These are phyloP conservation scores for Mycena citricolor DNA, from an alignment of 1,284 basidiomycete species.

Conservation along the genomic window DNA sequence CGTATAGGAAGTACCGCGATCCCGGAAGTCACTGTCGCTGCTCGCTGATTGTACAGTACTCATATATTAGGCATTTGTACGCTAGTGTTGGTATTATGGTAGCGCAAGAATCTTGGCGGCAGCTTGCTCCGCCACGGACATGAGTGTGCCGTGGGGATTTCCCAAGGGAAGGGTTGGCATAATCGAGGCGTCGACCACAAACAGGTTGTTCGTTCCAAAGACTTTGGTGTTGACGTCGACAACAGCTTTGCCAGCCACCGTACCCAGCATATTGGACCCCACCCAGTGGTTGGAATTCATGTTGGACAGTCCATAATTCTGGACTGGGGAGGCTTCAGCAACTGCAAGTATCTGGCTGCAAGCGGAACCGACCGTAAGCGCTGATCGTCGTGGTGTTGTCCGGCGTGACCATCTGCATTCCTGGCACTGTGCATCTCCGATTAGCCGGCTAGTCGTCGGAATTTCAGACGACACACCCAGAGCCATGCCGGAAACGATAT, in stretches of 20 bases:
- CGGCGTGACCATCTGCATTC: slow-evolving; percentile 56
- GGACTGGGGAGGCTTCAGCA: slow-evolving; percentile 1
- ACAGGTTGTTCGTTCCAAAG: slow-evolving; percentile 54
- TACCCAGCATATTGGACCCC: slow-evolving; percentile 51
- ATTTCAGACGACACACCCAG: too few species aligned
- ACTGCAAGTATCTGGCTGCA: neutral
- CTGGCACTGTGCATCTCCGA: slow-evolving; percentile 42
- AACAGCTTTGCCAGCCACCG: slow-evolving; percentile 32
- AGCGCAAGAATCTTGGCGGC: slow-evolving; percentile 20
- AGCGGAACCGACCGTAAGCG: slow-evolving; percentile 43
- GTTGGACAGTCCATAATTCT: slow-evolving; percentile 2
- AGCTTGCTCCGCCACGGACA: slow-evolving; percentile 21
- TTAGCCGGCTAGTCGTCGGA: too few species aligned
- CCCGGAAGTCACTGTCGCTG: neutral
- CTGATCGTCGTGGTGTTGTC: slow-evolving; percentile 54
- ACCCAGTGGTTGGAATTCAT: slow-evolving; percentile 52
- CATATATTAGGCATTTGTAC: slow-evolving; percentile 1
- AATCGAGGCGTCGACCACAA: slow-evolving; percentile 18
- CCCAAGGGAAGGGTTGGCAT: slow-evolving; percentile 20
- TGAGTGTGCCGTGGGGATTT: slow-evolving; percentile 16
- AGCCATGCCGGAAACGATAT: slow-evolving; percentile 34
- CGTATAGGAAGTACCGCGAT: slow-evolving; percentile 14
- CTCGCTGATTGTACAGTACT: neutral
- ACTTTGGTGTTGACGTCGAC: slow-evolving; percentile 62
- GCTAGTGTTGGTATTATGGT: too few species aligned